phyloP scores from a whole-genome alignment of 2,329 filamentous ascomycete species.

The Arthrobotrys iridis region DNA sequence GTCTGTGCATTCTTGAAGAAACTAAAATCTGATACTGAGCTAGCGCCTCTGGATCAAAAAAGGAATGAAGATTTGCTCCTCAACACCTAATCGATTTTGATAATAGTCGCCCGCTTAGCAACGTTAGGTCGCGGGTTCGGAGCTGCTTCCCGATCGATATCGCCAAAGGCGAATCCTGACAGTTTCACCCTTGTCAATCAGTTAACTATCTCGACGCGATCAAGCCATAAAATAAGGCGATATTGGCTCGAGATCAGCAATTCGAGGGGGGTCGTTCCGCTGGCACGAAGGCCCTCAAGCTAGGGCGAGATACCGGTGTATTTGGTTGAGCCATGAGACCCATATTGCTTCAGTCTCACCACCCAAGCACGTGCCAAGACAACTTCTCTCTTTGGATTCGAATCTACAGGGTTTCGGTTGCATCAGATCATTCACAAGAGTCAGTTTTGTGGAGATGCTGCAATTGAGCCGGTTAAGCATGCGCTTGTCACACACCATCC shows the following conservation, averaged over 20 bases:
- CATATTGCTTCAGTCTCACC: slow-evolving; percentile 5
- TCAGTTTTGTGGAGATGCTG: slow-evolving; percentile 17
- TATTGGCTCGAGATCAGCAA: slow-evolving; percentile 26
- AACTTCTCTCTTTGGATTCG: not conserved
- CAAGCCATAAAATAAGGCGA: slow-evolving; percentile 26
- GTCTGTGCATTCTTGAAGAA: no score
- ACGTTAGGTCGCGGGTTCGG: slow-evolving; percentile 20
- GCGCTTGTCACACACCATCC: slow-evolving; percentile 22
- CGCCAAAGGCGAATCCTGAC: not conserved
- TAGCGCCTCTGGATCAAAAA: not conserved
- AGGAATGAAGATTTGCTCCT: not conserved
- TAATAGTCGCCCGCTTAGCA: not conserved
- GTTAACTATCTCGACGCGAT: not conserved
- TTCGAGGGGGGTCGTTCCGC: slow-evolving; percentile 36
- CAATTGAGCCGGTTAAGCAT: slow-evolving; percentile 20
- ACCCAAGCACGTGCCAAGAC: no score
- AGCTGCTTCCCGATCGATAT: slow-evolving; percentile 18
- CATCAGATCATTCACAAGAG: slow-evolving; percentile 1
- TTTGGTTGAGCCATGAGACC: slow-evolving; percentile 12
- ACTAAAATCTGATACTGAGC: not conserved
- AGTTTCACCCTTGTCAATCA: slow-evolving; percentile 15
- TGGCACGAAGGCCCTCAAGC: slow-evolving; percentile 18
- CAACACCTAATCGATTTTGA: not conserved
- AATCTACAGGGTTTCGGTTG: slow-evolving; percentile 36
- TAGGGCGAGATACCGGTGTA: not conserved